phyloP scores from a whole-genome alignment of 352 stramenopile genomes.

The Globisporangium apiculatum region DNA sequence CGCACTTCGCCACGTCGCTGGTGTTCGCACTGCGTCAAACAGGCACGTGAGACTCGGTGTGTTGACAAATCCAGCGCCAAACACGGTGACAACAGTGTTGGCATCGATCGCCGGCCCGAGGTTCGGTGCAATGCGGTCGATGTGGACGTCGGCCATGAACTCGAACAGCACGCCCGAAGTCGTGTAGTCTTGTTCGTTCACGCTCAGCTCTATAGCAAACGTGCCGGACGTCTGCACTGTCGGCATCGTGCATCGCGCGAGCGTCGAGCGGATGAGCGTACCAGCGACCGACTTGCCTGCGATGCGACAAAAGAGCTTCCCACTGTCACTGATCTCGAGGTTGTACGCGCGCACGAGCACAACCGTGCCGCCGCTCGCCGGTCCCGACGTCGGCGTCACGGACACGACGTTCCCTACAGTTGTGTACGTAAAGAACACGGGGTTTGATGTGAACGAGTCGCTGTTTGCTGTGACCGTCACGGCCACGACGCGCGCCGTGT shows the following conservation, averaged over 20 bases:
- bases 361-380: constrained; percentile 39
- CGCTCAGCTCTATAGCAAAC: constrained; percentile 44
- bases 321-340: constrained; percentile 32
- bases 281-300: constrained; percentile 21
- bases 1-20: constrained; percentile 40
- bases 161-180: constrained; percentile 33
- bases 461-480: constrained; percentile 74
- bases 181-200: constrained; percentile 53
- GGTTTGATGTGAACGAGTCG: constrained; percentile 42
- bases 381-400: constrained; percentile 40
- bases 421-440: constrained; percentile 81
- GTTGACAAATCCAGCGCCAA: constrained; percentile 54
- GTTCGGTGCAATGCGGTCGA: constrained; percentile 41
- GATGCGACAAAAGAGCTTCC: constrained; percentile 37
- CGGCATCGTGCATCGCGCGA: constrained; percentile 48
- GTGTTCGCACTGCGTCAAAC: constrained; percentile 27
- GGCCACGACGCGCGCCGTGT: constrained; percentile 27
- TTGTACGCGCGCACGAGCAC: constrained; percentile 57
- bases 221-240: constrained; percentile 13
- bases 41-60: constrained; percentile 41
- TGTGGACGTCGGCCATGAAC: constrained; percentile 31
- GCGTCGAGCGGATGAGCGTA: constrained; percentile 21
- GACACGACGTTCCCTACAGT: constrained; percentile 37
- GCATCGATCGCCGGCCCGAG: constrained; percentile 46
- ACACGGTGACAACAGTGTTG: constrained; percentile 56